Conservation (phyloP, 345 rosid species). For the Carallia brachiata region DNA sequence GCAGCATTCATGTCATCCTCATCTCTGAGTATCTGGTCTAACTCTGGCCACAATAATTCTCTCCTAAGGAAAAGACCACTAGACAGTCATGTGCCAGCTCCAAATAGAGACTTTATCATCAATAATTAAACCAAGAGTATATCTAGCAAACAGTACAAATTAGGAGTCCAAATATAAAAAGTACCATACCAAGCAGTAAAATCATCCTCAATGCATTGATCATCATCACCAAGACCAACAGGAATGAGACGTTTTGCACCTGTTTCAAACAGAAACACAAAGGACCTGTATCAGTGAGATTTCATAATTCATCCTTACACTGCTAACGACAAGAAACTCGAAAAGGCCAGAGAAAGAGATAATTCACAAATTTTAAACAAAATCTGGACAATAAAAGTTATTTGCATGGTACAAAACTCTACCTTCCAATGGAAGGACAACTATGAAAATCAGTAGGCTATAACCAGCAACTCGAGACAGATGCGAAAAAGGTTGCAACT, state of each 20-base stretch:
- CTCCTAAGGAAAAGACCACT: conserved; percentile 44
- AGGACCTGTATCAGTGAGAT: neutral
- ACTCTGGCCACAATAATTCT: conserved; percentile 79
- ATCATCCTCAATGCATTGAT: conserved; percentile 93
- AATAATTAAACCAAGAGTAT: conserved; percentile 6
- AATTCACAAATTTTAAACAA: neutral
- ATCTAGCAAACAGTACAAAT: neutral
- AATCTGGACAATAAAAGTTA: neutral
- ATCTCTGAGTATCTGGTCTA: conserved; percentile 73
- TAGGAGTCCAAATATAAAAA: neutral
- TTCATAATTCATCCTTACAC: neutral
- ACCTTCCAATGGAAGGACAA: neutral
- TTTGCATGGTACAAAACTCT: neutral
- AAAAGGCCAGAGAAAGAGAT: neutral
- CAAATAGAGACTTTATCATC: neutral
- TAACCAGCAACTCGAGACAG: neutral
- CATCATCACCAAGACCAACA: conserved; percentile 93
- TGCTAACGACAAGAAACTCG: neutral
- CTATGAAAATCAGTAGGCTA: neutral
- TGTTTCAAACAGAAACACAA: conserved; percentile 20
- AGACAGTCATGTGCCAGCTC: neutral
- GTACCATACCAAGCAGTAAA: conserved; percentile 44
- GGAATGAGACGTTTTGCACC: conserved; percentile 77
- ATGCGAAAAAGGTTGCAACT: too few relatives aligned
- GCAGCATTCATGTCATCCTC: conserved; percentile 65